A percentile compares a stretch with the other conserved stretches of the same genome.
phyloP scores from a whole-genome alignment of 2,329 filamentous ascomycete species.

The Fusarium sp. region DNA sequence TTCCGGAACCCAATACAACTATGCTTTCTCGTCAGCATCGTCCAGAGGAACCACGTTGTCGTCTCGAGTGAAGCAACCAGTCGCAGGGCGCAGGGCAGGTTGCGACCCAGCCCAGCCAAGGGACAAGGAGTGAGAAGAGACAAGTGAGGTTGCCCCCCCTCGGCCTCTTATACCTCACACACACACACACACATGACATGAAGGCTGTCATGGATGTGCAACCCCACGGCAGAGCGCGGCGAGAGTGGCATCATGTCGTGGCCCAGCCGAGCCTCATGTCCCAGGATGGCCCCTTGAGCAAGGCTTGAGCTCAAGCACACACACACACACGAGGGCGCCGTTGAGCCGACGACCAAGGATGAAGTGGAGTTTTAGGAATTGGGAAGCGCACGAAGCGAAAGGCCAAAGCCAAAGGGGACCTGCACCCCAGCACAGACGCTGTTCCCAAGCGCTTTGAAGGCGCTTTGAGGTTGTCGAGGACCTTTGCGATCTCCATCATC shows the following conservation, averaged over 20 bases:
- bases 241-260: constrained; percentile 31
- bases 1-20: constrained; percentile 9
- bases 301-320: constrained; percentile 3
- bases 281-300: constrained; percentile 13
- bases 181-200: constrained; percentile 16
- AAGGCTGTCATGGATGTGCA: constrained; percentile 3
- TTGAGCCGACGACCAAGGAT: constrained; percentile 28
- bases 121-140: constrained; percentile 1
- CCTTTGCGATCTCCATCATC: constrained; percentile 35
- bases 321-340: not conserved
- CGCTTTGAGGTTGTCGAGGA: constrained; percentile 11
- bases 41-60: constrained; percentile 33
- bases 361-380: constrained; percentile 16
- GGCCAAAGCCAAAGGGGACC: constrained; percentile 24
- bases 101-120: constrained; percentile 30
- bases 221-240: constrained; percentile 19
- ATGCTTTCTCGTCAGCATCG: constrained; percentile 8
- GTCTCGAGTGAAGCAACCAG: constrained; percentile 15
- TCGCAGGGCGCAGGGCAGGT: constrained; percentile 25
- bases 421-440: constrained; percentile 39
- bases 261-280: constrained; percentile 37
- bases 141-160: constrained; percentile 1
- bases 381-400: constrained; percentile 23
- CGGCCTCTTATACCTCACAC: constrained; percentile 34
- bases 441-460: constrained; percentile 27